Conservation (phyloP, 257 asterid genomes). For the Thymus quinquecostatus region DNA sequence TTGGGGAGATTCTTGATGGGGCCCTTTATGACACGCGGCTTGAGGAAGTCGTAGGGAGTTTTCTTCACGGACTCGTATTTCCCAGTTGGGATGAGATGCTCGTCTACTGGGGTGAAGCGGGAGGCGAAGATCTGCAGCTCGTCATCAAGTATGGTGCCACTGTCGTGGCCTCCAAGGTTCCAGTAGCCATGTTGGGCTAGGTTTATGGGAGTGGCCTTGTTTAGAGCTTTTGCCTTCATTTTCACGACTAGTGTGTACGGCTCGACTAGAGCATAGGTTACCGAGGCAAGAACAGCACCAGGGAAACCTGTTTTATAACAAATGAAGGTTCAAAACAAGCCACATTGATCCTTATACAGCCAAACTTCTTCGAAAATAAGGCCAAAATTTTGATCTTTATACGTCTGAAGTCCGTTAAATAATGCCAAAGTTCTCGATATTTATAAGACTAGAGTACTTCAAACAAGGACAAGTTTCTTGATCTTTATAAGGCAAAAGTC, state of each 20-base stretch:
- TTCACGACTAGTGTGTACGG: constrained; percentile 48
- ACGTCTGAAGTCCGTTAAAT: not conserved
- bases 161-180: constrained; percentile 81
- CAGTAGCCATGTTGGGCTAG: constrained; percentile 81
- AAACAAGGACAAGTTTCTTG: not conserved
- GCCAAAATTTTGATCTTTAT: not conserved
- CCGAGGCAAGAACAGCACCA: constrained; percentile 51
- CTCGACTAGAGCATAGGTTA: constrained; percentile 52
- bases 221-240: constrained; percentile 64
- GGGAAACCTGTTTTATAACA: constrained; percentile 75
- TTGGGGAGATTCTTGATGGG: constrained; percentile 48
- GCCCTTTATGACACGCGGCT: constrained; percentile 48
- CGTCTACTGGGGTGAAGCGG: constrained; percentile 56
- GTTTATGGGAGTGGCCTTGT: constrained; percentile 82
- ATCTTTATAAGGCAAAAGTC: too few relatives aligned
- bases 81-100: constrained; percentile 69
- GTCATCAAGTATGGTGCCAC: constrained; percentile 66
- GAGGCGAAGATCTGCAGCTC: constrained; percentile 66
- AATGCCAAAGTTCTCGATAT: not conserved
- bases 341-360: not conserved
- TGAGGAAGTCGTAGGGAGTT: constrained; percentile 73
- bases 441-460: not conserved
- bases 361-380: not conserved
- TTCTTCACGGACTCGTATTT: constrained; percentile 41
- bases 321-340: not conserved